Base-by-base conservation (phyloP, 208 protist genomes). In the Trypanosoma avium region DNA sequence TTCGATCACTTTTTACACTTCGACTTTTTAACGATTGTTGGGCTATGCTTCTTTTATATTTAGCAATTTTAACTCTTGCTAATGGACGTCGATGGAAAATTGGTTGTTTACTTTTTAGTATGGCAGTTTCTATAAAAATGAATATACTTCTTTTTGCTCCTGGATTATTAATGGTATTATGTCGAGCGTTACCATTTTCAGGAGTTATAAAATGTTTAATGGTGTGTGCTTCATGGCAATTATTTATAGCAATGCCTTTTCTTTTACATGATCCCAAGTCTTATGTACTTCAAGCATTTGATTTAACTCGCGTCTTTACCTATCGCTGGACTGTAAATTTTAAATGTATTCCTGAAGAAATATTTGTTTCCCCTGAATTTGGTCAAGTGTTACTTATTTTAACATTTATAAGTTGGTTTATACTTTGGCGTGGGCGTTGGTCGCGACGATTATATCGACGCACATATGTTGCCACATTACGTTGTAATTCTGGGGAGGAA, bases 121-220 rank as follows among this genome's bases (percentile, higher is more conserved):
- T 90, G n/a, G 91, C 91, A 10, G 82, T 98, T 17, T 97, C 92
- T 1, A 75, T 99, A 30, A 98, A 99, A 71, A 98, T 98, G 97
- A 98, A 97, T 70, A 72, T 96, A 26, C 65, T 99, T 8, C 82
- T 99, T 7, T 97, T 94, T 70, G 79, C 86, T 0, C 97, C 97
- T 7, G 93, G 81, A 7, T 68, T 99, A 13, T 57, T 94, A 4
- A 77, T 84, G 55, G 75, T 94, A 13, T 61, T 91, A 65, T 66
- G 84, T 43, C 62, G 71, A 42, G 61, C 70, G 8, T 45, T 92
- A 2, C 75, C 84, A 10, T 40, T 91, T 12, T 19, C 77, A 2
- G 32, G 97, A 13, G 68, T 98, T 0, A 46, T 95, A 2, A 24
- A 56, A 22, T 88, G 81, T 48, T 56, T 94, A 10, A 9, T 33